Evolutionary conservation across 176 grass and related monocot species (phyloP).

Genomic region (Puccinellia tenuiflora): DNA sequence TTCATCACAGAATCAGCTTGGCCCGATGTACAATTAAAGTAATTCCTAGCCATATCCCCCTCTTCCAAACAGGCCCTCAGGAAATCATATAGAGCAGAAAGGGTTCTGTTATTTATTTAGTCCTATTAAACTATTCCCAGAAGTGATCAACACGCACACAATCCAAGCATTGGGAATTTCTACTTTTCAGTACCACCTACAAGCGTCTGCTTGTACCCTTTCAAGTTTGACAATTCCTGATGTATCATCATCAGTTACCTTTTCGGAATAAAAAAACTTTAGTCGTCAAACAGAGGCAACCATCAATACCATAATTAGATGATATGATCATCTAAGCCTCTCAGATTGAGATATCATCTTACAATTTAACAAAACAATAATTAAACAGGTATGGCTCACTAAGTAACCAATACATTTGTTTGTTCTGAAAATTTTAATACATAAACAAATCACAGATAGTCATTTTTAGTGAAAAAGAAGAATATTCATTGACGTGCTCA

Average conservation of each 20-base stretch:
- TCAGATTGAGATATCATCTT: neutral
- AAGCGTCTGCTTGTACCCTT: neutral
- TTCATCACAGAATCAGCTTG: constrained; percentile 5
- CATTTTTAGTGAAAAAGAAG: neutral
- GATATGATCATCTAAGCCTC: neutral
- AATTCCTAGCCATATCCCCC: neutral
- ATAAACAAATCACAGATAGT: neutral
- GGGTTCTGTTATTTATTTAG: neutral
- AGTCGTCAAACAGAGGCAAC: neutral
- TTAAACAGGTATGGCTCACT: neutral
- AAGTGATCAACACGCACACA: neutral
- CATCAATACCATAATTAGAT: constrained; percentile 7
- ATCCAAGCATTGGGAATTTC: neutral
- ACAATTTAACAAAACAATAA: neutral
- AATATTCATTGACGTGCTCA: neutral
- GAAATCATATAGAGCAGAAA: constrained; percentile 13
- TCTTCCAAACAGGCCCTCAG: neutral
- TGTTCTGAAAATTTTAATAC: neutral
- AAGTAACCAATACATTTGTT: constrained; percentile 2
- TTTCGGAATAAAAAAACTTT: neutral
- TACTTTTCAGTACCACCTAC: neutral
- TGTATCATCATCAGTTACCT: neutral
- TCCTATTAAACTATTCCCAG: neutral
- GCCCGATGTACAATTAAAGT: neutral
- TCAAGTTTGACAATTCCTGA: neutral